A percentile compares a stretch with the other conserved stretches of the same genome.
phyloP scores from a whole-genome alignment of 768 basidiomycete species.

The Floccularia luteovirens region DNA sequence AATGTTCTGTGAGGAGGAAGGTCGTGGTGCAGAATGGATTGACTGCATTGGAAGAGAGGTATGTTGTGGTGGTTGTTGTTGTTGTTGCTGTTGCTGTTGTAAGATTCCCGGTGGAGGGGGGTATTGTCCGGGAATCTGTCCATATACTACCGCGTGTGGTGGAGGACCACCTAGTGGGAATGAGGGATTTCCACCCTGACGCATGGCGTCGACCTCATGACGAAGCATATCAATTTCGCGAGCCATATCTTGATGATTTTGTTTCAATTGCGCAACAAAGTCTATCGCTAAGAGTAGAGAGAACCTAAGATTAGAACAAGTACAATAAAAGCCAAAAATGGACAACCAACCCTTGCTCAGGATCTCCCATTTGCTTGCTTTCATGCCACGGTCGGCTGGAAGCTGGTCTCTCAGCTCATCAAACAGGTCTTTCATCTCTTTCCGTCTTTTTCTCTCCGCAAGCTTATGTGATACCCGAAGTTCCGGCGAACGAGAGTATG shows the following conservation, averaged over 20 bases:
- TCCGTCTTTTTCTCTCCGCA: slow-evolving; percentile 92
- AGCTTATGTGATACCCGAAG: slow-evolving; percentile 94
- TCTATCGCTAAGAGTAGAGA: slow-evolving; percentile 61
- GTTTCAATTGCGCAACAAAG: slow-evolving; percentile 75
- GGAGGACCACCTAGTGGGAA: slow-evolving; percentile 44
- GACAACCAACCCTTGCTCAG: slow-evolving; percentile 76
- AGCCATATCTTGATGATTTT: slow-evolving; percentile 66
- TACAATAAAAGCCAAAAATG: neutral
- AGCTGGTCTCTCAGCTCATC: slow-evolving; percentile 92
- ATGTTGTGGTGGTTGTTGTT: neutral
- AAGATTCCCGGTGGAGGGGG: slow-evolving; percentile 39
- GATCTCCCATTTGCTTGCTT: slow-evolving; percentile 99
- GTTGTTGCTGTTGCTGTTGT: slow-evolving; percentile 14
- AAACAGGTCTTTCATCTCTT: slow-evolving; percentile 99
- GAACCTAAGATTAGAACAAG: slow-evolving; percentile 3
- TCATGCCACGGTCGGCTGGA: slow-evolving; percentile 89
- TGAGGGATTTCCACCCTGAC: slow-evolving; percentile 45
- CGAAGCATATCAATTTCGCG: slow-evolving; percentile 75
- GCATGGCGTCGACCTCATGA: slow-evolving; percentile 63
- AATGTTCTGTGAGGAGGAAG: slow-evolving; percentile 55
- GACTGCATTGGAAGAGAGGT: slow-evolving; percentile 21
- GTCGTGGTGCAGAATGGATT: slow-evolving; percentile 40
- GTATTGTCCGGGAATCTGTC: slow-evolving; percentile 36
- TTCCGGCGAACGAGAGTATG: slow-evolving; percentile 94
- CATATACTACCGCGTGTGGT: slow-evolving; percentile 39